Evolutionary conservation across 176 grass and related monocot species (phyloP).

Genomic region (Luzula sylvatica): DNA sequence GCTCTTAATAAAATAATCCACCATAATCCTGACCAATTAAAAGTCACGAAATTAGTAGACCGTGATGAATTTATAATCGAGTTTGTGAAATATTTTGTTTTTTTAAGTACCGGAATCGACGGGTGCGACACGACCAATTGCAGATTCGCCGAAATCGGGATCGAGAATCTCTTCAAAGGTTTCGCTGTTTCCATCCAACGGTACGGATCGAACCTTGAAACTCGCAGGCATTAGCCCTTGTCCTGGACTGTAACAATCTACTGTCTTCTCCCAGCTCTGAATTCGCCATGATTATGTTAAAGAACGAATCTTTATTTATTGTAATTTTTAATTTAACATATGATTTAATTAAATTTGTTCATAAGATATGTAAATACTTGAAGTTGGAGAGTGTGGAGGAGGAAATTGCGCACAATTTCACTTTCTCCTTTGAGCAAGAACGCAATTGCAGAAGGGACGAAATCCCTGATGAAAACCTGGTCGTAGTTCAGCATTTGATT

Average conservation of each 20-base stretch:
- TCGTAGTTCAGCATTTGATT: conserved; percentile 91
- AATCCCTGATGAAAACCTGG: conserved; percentile 95
- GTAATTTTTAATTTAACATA: too few relatives aligned
- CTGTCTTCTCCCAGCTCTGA: conserved; percentile 96
- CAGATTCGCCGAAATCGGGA: conserved; percentile 92
- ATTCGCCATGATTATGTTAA: not conserved
- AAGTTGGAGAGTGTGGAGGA: conserved; percentile 92
- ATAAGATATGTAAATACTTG: conserved; percentile 36
- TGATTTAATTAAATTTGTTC: too few relatives aligned
- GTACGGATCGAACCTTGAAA: conserved; percentile 91
- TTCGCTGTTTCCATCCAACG: conserved; percentile 91
- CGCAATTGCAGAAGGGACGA: conserved; percentile 75
- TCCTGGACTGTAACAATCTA: conserved; percentile 91
- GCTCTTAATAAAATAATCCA: conserved; percentile 89
- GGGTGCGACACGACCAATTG: conserved; percentile 91
- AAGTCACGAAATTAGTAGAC: too few relatives aligned
- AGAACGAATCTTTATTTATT: too few relatives aligned
- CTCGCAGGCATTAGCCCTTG: conserved; percentile 96
- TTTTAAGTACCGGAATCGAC: conserved; percentile 81
- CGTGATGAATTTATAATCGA: not conserved
- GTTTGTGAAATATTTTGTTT: not conserved
- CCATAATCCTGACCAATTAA: conserved; percentile 56
- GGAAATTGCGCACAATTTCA: conserved; percentile 90
- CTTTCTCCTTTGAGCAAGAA: conserved; percentile 78
- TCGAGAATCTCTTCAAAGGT: conserved; percentile 93